Evolutionary conservation across 148 eudicot genomes (phyloP).

Genomic region (Cornus controversa): DNA sequence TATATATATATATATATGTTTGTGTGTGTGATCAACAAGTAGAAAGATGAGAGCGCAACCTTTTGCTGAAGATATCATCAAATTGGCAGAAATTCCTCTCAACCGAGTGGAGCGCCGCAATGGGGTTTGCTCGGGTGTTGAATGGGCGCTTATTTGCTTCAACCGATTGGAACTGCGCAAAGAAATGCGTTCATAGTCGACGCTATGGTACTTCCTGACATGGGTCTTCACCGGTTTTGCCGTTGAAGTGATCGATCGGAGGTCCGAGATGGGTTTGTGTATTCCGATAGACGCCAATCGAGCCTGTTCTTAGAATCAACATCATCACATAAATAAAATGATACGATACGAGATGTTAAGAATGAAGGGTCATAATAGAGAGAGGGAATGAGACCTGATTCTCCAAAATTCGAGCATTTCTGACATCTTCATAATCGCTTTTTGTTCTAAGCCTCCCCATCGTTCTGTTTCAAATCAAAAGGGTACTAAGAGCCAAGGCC

Average conservation of each 20-base stretch:
- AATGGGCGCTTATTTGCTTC: background rate
- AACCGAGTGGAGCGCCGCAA: background rate
- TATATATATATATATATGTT: no score
- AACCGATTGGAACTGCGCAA: conserved; percentile 32
- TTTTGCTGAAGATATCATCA: no score
- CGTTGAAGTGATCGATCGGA: conserved; percentile 24
- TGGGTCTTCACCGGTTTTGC: conserved; percentile 16
- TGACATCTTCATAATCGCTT: conserved; percentile 27
- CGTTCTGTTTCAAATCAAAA: no score
- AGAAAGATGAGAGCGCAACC: no score
- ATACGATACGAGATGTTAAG: background rate
- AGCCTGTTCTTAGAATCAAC: no score
- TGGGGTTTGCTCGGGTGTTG: background rate
- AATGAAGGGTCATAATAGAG: background rate
- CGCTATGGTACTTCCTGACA: conserved; percentile 17
- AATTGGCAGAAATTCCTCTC: no score
- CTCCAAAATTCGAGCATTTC: conserved; percentile 34
- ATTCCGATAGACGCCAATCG: conserved; percentile 30
- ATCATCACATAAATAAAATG: background rate
- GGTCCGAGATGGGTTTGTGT: conserved; percentile 28
- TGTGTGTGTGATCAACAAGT: background rate
- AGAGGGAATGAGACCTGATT: conserved; percentile 17
- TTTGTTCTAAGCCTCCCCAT: conserved; percentile 27
- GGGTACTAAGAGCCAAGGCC: no score
- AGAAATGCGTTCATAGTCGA: conserved; percentile 21